These are phyloP conservation scores for Kluyveromyces sp. DNA, from an alignment of 1,139 yeast species.

Conservation along the genomic window DNA sequence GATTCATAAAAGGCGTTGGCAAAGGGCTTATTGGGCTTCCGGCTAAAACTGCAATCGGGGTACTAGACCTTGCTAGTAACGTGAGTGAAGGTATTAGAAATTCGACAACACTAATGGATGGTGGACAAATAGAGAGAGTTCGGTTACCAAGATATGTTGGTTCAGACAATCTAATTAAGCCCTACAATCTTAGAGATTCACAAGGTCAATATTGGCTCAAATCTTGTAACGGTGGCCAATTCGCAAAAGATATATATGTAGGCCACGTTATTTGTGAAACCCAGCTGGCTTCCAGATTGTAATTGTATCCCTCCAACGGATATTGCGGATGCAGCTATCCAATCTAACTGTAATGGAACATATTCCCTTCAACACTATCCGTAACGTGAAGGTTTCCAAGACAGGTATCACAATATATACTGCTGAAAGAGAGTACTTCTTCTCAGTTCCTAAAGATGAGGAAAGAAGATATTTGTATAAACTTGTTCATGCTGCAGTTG, in stretches of 20 bases:
- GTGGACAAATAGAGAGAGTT: conserved; percentile 69
- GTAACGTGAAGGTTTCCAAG: conserved; percentile 58
- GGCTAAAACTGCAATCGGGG: conserved; percentile 92
- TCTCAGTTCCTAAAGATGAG: conserved; percentile 67
- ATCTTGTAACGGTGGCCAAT: conserved; percentile 72
- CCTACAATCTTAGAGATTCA: conserved; percentile 76
- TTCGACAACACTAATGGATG: conserved; percentile 86
- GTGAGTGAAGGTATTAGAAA: conserved; percentile 90
- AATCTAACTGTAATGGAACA: conserved; percentile 37
- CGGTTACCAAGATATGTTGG: conserved; percentile 75
- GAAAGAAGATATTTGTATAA: conserved; percentile 63
- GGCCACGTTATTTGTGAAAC: conserved; percentile 84
- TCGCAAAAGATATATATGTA: conserved; percentile 62
- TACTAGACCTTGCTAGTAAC: conserved; percentile 87
- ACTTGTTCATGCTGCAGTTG: conserved; percentile 73
- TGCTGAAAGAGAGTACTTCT: conserved; percentile 52
- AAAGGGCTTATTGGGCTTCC: conserved; percentile 93
- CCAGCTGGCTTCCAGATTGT: conserved; percentile 56
- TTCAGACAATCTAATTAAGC: conserved; percentile 52
- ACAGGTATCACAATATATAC: conserved; percentile 48
- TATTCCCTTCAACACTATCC: conserved; percentile 21
- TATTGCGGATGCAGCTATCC: conserved; percentile 63
- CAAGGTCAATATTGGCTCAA: conserved; percentile 94
- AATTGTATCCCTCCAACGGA: conserved; percentile 64
- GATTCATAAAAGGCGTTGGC: conserved; percentile 90